Conservation (phyloP, 2,329 filamentous ascomycete species). For the Hypocreales sp. region DNA sequence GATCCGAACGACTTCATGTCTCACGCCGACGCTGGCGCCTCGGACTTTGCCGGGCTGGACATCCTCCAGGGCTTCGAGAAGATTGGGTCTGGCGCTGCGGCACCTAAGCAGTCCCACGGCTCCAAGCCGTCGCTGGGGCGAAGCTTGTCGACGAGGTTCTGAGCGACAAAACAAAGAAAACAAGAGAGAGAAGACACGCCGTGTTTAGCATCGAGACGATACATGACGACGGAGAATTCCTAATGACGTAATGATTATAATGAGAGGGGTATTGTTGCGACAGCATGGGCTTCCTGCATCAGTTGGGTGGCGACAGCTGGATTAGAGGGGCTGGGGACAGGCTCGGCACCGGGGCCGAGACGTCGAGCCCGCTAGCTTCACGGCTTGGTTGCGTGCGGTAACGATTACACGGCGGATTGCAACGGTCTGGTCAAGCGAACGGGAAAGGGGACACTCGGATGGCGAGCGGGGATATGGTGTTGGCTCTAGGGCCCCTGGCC, state of each 20-base stretch:
- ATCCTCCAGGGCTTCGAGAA: conserved; percentile 63
- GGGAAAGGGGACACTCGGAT: too few species aligned
- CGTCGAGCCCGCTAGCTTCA: too few species aligned
- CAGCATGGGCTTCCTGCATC: too few species aligned
- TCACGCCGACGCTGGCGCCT: conserved; percentile 33
- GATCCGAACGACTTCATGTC: conserved; percentile 23
- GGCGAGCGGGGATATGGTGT: too few species aligned
- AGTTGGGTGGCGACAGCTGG: too few species aligned
- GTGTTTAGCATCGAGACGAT: too few species aligned
- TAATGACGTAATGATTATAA: conserved; percentile 8
- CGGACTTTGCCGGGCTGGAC: conserved; percentile 47
- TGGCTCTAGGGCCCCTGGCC: too few species aligned
- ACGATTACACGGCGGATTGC: too few species aligned
- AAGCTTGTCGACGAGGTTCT: conserved; percentile 17
- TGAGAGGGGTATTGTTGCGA: conserved; percentile 5
- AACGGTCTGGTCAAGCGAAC: too few species aligned
- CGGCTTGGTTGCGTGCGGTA: conserved; percentile 13
- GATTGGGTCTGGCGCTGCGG: conserved; percentile 39
- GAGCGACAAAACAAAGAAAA: conserved; percentile 3
- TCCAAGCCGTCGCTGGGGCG: conserved; percentile 14
- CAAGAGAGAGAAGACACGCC: not conserved
- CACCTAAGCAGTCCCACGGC: conserved; percentile 13
- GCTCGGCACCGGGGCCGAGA: too few species aligned
- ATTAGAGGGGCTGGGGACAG: too few species aligned
- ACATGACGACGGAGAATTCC: conserved; percentile 3